Conservation (phyloP, 2,329 filamentous ascomycete genomes). For the Cytospora leucostoma region DNA sequence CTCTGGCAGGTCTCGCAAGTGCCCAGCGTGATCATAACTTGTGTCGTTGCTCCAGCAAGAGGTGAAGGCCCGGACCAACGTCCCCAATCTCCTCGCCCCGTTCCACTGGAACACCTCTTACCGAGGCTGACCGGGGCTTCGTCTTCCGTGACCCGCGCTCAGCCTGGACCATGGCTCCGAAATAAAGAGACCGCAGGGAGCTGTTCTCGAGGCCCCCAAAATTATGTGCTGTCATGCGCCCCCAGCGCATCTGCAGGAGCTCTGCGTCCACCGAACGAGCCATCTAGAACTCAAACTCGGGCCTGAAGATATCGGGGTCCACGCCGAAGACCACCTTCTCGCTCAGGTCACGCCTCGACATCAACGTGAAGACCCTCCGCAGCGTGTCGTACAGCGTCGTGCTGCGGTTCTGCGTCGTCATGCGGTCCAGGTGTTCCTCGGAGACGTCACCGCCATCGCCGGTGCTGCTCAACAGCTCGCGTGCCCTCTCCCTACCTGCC, state of each 20-base stretch:
- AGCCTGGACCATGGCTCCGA: not conserved
- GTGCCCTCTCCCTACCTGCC: conserved; percentile 78
- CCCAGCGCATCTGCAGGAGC: not conserved
- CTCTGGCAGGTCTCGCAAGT: not conserved
- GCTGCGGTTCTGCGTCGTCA: conserved; percentile 93
- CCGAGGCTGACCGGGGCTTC: not conserved
- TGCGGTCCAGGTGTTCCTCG: conserved; percentile 78
- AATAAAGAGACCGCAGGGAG: not conserved
- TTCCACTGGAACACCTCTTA: not conserved
- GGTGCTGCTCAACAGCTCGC: conserved; percentile 71
- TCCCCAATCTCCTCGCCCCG: not conserved
- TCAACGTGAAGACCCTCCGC: conserved; percentile 91
- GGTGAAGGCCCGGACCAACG: not conserved
- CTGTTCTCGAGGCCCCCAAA: not conserved
- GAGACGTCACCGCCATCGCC: conserved; percentile 46
- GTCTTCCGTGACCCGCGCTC: not conserved
- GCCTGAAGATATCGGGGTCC: conserved; percentile 84
- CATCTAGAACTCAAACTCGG: conserved; percentile 69
- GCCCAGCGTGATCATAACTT: not conserved
- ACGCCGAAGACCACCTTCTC: conserved; percentile 88
- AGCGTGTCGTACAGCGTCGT: conserved; percentile 96
- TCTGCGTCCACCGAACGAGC: not conserved
- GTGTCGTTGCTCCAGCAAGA: not conserved
- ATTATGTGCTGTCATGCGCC: not conserved
- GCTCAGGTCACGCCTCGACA: conserved; percentile 84